Evolutionary conservation across 805 yeast species (phyloP).

Genomic region (Saturnispora galanensis): DNA sequence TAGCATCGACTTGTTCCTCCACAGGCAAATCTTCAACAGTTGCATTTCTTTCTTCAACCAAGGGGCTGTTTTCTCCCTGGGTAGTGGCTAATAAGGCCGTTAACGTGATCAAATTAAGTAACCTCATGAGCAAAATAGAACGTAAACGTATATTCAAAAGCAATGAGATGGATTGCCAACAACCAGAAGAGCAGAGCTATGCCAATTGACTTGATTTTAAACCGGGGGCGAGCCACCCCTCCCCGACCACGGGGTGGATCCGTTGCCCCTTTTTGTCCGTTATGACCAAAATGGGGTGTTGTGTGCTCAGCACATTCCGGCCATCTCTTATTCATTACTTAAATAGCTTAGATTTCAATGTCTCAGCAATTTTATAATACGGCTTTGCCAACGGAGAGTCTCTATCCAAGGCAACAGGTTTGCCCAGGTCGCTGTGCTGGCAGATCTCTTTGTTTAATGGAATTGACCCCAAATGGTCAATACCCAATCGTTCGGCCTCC

Average conservation of each 20-base stretch:
- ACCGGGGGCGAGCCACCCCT: too few species aligned
- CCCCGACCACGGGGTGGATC: too few species aligned
- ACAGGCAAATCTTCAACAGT: background rate
- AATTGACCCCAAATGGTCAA: constrained; percentile 52
- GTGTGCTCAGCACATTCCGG: background rate
- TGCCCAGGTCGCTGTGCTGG: constrained; percentile 50
- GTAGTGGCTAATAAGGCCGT: background rate
- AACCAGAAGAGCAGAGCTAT: background rate
- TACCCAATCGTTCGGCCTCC: constrained; percentile 36
- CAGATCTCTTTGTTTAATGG: constrained; percentile 60
- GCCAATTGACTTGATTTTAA: too few species aligned
- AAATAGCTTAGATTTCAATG: constrained; percentile 17
- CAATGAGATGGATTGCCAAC: background rate
- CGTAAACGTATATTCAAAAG: background rate
- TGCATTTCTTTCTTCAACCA: background rate
- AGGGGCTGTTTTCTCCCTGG: background rate
- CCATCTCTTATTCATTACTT: too few species aligned
- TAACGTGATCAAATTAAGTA: background rate
- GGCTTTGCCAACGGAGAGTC: constrained; percentile 30
- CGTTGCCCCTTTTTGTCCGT: too few species aligned
- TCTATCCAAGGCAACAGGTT: constrained; percentile 45
- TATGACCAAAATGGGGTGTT: background rate
- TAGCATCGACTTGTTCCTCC: background rate
- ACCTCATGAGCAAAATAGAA: background rate
- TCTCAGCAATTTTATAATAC: constrained; percentile 41